These are phyloP conservation scores for Lipomyces sp. DNA, from an alignment of 805 yeast genomes.

Conservation along the genomic window DNA sequence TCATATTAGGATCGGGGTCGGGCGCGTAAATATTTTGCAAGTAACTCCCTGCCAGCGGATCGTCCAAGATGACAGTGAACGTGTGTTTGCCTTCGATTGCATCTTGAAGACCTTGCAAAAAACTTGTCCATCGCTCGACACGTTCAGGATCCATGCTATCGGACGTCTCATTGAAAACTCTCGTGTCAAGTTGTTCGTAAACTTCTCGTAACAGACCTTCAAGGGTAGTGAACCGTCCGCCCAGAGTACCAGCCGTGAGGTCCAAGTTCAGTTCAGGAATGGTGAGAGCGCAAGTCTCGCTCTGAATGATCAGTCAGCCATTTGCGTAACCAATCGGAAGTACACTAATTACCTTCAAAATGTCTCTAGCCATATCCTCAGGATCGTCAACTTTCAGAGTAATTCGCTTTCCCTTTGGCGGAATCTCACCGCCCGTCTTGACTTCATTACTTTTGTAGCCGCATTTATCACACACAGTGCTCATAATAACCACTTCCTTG, in stretches of 20 bases:
- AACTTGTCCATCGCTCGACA: constrained; percentile 78
- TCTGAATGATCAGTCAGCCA: constrained; percentile 8
- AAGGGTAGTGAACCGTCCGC: constrained; percentile 96
- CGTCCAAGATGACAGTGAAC: constrained; percentile 88
- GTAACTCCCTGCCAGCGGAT: constrained; percentile 93
- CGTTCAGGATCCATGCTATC: constrained; percentile 88
- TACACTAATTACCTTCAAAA: constrained; percentile 61
- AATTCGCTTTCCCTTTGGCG: constrained; percentile 78
- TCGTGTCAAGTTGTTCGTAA: constrained; percentile 79
- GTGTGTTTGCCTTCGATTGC: constrained; percentile 81
- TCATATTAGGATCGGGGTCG: constrained; percentile 96
- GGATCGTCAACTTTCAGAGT: constrained; percentile 79
- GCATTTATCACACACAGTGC: constrained; percentile 88
- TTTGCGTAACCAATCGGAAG: neutral
- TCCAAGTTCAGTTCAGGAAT: constrained; percentile 91
- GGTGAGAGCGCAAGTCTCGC: constrained; percentile 85
- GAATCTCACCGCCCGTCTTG: constrained; percentile 97
- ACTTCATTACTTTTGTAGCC: constrained; percentile 98
- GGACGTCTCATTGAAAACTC: constrained; percentile 83
- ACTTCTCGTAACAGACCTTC: constrained; percentile 93
- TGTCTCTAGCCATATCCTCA: constrained; percentile 92
- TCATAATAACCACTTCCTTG: constrained; percentile 96
- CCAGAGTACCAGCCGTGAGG: constrained; percentile 93
- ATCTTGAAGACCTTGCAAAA: constrained; percentile 71
- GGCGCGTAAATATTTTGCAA: constrained; percentile 99